Evolutionary conservation across 2,329 filamentous ascomycete species (phyloP).

Genomic region (Microdochium trichocladiopsis): DNA sequence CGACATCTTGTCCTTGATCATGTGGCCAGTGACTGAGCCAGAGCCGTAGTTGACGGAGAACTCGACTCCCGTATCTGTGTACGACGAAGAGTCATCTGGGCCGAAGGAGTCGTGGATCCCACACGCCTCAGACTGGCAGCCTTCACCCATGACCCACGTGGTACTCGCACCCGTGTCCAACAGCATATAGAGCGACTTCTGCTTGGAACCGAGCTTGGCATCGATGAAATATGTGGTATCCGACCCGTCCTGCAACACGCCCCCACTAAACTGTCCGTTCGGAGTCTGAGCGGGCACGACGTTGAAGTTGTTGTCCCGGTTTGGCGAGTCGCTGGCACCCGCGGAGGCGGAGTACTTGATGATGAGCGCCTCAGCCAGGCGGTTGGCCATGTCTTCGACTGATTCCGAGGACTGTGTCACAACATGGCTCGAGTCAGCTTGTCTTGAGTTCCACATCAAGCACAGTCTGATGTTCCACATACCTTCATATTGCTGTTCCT

Average conservation of each 20-base stretch:
- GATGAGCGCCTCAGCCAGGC: not conserved
- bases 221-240: conserved; percentile 61
- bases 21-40: conserved; percentile 61
- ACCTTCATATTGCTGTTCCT: not conserved
- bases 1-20: conserved; percentile 59
- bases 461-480: not conserved
- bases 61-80: conserved; percentile 40
- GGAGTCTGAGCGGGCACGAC: conserved; percentile 39
- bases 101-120: conserved; percentile 64
- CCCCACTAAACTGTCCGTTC: conserved; percentile 38
- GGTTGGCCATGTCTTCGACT: not conserved
- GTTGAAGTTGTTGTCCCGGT: conserved; percentile 37
- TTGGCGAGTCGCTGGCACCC: no score
- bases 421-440: not conserved
- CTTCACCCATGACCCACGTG: conserved; percentile 75
- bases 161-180: conserved; percentile 63
- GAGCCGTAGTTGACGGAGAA: conserved; percentile 73
- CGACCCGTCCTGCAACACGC: conserved; percentile 56
- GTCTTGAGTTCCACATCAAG: not conserved
- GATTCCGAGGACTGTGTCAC: not conserved
- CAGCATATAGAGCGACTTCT: conserved; percentile 51
- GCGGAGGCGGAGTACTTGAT: conserved; percentile 5
- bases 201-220: conserved; percentile 46
- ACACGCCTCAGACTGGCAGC: conserved; percentile 63
- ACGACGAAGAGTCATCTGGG: conserved; percentile 54